Conservation (phyloP, 306 rosid species). For the Oxytropis ochrocephala region DNA sequence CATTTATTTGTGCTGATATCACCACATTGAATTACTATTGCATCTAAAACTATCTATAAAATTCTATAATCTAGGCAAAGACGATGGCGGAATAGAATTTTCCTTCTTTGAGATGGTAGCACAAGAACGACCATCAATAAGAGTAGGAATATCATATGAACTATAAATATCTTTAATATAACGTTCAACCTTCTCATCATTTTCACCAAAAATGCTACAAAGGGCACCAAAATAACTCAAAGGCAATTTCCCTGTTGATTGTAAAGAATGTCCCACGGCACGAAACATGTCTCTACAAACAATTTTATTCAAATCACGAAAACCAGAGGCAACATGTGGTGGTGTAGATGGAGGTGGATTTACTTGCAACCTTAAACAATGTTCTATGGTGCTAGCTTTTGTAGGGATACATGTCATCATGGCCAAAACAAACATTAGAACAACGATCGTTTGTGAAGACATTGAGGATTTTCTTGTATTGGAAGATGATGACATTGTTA, state of each 20-base stretch:
- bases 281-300: conserved; percentile 17
- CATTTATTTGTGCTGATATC: not conserved
- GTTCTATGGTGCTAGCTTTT: not conserved
- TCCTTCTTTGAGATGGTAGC: not conserved
- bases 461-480: not conserved
- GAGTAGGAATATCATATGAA: not conserved
- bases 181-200: not conserved
- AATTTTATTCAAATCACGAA: not conserved
- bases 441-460: not conserved
- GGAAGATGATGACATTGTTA: not conserved
- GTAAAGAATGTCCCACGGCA: not conserved
- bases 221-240: conserved; percentile 1
- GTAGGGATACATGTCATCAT: not conserved
- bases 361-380: not conserved
- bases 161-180: not conserved
- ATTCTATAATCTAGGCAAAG: not conserved
- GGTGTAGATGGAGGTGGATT: not conserved
- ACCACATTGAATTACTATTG: not conserved
- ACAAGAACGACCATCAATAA: conserved; percentile 21
- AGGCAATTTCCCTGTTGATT: not conserved
- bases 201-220: not conserved
- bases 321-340: not conserved
- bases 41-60: not conserved
- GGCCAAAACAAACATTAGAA: not conserved
- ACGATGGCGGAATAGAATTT: not conserved